phyloP scores from a whole-genome alignment of 306 rosid species.

The Ammopiptanthus mongolicus region DNA sequence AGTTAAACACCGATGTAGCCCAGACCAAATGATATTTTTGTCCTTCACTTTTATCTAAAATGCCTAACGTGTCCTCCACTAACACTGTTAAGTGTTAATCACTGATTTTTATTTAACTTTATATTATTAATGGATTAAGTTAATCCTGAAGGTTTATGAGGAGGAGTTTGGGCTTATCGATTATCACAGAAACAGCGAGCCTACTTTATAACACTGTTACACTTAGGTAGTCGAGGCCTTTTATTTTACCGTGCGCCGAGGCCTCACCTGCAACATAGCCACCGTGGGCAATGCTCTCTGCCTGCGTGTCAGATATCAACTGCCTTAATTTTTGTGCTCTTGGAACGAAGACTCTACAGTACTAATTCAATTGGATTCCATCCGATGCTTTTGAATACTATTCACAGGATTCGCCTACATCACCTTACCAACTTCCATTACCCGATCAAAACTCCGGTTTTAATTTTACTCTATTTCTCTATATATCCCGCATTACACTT shows the following conservation, averaged over 20 bases:
- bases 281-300: constrained; percentile 65
- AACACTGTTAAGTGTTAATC: too few species aligned
- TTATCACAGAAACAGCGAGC: constrained; percentile 22
- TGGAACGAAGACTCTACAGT: neutral
- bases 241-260: neutral
- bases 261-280: constrained; percentile 27
- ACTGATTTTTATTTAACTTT: too few species aligned
- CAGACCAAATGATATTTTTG: neutral
- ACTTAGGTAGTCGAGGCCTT: constrained; percentile 6
- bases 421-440: neutral
- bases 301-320: constrained; percentile 43
- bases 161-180: neutral
- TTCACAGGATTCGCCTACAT: neutral
- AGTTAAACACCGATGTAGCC: neutral
- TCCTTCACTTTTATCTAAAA: neutral
- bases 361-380: too few species aligned
- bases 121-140: too few species aligned
- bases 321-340: constrained; percentile 36
- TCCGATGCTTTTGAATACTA: neutral
- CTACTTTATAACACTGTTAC: neutral
- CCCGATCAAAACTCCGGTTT: neutral
- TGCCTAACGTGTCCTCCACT: neutral
- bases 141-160: neutral
- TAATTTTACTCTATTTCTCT: too few species aligned
- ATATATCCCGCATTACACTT: too few species aligned